Base-by-base conservation (phyloP, 2,329 filamentous ascomycete genomes). In the Sclerotinia sclerotiorum region DNA sequence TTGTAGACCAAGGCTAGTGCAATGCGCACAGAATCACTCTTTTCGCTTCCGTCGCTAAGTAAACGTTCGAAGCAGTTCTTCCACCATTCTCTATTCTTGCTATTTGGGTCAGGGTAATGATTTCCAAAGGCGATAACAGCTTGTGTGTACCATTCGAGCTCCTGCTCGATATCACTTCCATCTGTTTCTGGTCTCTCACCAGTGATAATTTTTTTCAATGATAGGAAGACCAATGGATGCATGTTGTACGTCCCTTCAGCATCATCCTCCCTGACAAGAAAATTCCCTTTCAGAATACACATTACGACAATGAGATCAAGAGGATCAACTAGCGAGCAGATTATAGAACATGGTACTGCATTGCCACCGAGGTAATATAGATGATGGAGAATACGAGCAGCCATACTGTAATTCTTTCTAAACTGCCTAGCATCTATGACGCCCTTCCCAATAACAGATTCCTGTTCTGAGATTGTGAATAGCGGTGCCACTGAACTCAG, bases 261-360 rank as follows among this genome's bases (percentile, higher is more conserved):
- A 17, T 66, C 68, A 3, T 48, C 48, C 44, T 65, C 60, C 24
- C 35, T 54, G 11, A 75, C 46, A 8, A 74, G 56, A 42, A 74
- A 72, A 29, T 74, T 69, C 2, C 70, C 73, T 32, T 69, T 72
- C 15, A 75, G 68, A 15, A 73, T 65, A 39, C 72, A 69, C 69
- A 74, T 68, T 3, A 69, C 70, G 35, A 74, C 68, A 19, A 75
- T 71, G 69, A 72, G 71, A 19, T 75, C 73, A 13, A 75, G 51
- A 21, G 65, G 70, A 69, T 75, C 74, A 51, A 63, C 68, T 19
- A 67, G 52, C 19, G 68, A 69, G 8, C 68, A 70, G 56, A 75
- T 72, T 17, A 75, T 68, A 10, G 60, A 67, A 27, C 58, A 64
- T n/a, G 74, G 74, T 52, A 75, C 71, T 39, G 68, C 63, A 42